Base-by-base conservation (phyloP, 305 asterid species). In the Ilex paraguariensis region DNA sequence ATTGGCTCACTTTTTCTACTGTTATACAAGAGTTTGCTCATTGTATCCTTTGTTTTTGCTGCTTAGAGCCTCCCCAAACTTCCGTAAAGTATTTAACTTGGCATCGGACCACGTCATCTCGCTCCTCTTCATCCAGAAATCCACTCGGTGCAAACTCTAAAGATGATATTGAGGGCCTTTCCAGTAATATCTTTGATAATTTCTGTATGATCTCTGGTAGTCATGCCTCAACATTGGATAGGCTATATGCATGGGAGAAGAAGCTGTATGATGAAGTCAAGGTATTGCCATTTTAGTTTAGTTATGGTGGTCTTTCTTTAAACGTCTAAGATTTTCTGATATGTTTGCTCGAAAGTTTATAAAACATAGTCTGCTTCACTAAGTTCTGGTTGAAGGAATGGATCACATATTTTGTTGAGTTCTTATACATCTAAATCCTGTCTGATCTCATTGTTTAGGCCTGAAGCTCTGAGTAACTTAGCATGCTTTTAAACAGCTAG, bases 231-330 rank as follows among this genome's bases (percentile, higher is more conserved):
- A 93, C 99, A 46, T 76, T 93, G 68, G 99, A 93, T 69, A 79
- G 99, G 75, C 84, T 93, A 39, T 83, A 82, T 73, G 99, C 97
- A 31, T 93, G 99, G 99, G 99, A 93, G 79, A 90, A 86, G 83
- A 93, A 93, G 82, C 94, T 93, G 61, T 93, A 86, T 57, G 99
- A 93, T 17, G 99, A 93, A 79, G 93, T 85, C 66, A 82, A 85
- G 93, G 92, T 82, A 75, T 31, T 75, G 9, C 57, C 30, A 17
- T 36, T 58, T 14, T 39, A 44, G 31, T 44, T 36, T 36, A 36
- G 42, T 36, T 36, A 36, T 36, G 9, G 42, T 36, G 9, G 42
- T 36, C 9, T 36, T 4, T 36, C 9, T 36, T 36, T 36, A 1
- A 8, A 36, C 9, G 42, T 36, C 6, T 36, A 36, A 36, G 42